phyloP scores from a whole-genome alignment of 192 early-diverging fungal genomes.

The Coemansia sp. region DNA sequence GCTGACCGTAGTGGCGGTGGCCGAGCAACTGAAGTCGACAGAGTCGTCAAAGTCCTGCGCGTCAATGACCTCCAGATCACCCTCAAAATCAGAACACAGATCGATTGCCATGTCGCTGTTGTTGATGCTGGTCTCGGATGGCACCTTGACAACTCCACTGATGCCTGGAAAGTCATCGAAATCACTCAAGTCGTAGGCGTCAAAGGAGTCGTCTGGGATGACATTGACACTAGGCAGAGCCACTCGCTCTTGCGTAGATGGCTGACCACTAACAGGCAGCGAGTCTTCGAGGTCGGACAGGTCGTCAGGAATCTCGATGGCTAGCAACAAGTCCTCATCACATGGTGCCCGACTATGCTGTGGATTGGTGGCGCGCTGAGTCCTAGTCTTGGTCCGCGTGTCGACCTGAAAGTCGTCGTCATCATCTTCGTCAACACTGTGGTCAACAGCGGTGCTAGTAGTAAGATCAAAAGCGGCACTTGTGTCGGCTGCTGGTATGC shows the following conservation, averaged over 20 bases:
- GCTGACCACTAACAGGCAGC: not conserved
- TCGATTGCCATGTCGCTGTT: conserved; percentile 12
- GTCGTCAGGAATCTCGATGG: conserved; percentile 44
- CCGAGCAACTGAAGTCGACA: not conserved
- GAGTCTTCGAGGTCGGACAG: not conserved
- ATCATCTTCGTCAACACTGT: conserved; percentile 12
- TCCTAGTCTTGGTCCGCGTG: not conserved
- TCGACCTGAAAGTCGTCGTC: conserved; percentile 41
- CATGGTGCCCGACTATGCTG: not conserved
- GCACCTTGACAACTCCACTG: not conserved
- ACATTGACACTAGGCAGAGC: not conserved
- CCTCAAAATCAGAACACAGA: conserved; percentile 25
- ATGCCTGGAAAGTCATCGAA: conserved; percentile 17
- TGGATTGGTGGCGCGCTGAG: not conserved
- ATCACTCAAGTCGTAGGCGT: conserved; percentile 36
- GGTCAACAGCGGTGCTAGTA: not conserved
- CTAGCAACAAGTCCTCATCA: conserved; percentile 23
- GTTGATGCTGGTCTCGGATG: not conserved
- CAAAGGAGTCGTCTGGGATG: conserved; percentile 13
- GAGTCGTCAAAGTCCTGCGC: conserved; percentile 20
- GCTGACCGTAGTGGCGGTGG: not conserved
- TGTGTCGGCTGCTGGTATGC: not conserved
- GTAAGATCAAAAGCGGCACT: not conserved
- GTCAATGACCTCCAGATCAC: conserved; percentile 26
- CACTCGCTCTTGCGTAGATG: not conserved